Percentiles rank a stretch among this genome's conserved stretches.
Conservation (phyloP, 176 grass and related monocot genomes). For the Saccharum officinarum region DNA sequence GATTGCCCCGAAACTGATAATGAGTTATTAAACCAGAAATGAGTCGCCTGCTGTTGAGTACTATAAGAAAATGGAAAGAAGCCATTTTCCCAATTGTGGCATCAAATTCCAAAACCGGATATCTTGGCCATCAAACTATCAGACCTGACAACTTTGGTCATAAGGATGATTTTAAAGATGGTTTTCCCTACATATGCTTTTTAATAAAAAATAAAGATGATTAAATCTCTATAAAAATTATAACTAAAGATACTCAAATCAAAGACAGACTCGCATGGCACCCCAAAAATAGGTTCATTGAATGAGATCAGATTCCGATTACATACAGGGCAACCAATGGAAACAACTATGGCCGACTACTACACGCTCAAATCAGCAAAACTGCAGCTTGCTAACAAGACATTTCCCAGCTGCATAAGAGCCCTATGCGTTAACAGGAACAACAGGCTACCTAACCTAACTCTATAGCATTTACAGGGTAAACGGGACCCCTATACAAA, state of each 20-base stretch:
- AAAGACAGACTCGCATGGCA: background rate
- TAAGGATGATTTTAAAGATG: too few relatives aligned
- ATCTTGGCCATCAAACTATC: too few relatives aligned
- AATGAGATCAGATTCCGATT: conserved; percentile 54
- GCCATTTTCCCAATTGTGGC: too few relatives aligned
- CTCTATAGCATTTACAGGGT: conserved; percentile 67
- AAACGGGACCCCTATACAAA: conserved; percentile 43
- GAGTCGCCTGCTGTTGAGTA: too few relatives aligned
- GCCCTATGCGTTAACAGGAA: conserved; percentile 41
- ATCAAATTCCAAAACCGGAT: too few relatives aligned
- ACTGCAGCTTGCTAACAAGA: conserved; percentile 59
- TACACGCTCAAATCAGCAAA: conserved; percentile 54
- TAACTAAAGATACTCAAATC: background rate
- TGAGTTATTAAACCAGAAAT: background rate
- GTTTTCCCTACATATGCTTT: too few relatives aligned
- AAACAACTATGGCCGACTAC: conserved; percentile 39
- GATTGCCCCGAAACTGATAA: background rate
- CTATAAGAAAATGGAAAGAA: too few relatives aligned
- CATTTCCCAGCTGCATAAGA: conserved; percentile 50
- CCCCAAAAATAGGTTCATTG: conserved; percentile 55
- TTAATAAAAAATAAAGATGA: too few relatives aligned
- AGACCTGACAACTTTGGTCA: too few relatives aligned
- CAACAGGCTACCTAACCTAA: conserved; percentile 37
- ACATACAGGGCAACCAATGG: conserved; percentile 59
- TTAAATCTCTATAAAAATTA: too few relatives aligned